These are phyloP conservation scores for Scheffersomyces lignicola DNA, from an alignment of 1,139 yeast genomes.

Conservation along the genomic window DNA sequence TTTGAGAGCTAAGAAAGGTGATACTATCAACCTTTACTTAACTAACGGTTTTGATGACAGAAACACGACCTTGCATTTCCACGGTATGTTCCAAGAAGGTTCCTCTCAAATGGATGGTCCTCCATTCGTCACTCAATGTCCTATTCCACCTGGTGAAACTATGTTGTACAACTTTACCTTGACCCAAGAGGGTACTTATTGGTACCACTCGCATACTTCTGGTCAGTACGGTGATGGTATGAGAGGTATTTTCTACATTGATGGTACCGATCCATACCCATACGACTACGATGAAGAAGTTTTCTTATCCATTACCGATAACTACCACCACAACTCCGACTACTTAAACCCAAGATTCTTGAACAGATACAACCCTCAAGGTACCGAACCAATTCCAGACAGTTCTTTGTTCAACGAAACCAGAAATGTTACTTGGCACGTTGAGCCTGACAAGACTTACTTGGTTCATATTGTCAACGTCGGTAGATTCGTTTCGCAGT, in stretches of 20 bases:
- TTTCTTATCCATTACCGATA: conserved; percentile 55
- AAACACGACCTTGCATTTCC: conserved; percentile 72
- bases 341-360: conserved; percentile 49
- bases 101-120: conserved; percentile 75
- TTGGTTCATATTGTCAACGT: conserved; percentile 61
- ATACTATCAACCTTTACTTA: conserved; percentile 57
- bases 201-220: conserved; percentile 84
- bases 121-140: conserved; percentile 75
- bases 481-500: conserved; percentile 75
- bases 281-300: conserved; percentile 66
- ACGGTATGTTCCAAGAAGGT: conserved; percentile 68
- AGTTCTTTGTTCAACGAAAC: conserved; percentile 65
- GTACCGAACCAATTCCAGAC: conserved; percentile 80
- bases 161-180: conserved; percentile 66
- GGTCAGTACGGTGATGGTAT: conserved; percentile 79
- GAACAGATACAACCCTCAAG: conserved; percentile 72
- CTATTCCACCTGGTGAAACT: conserved; percentile 66
- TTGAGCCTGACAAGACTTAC: conserved; percentile 63
- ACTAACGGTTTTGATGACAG: conserved; percentile 55
- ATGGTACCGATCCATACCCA: conserved; percentile 53
- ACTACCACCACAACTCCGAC: conserved; percentile 56
- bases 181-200: conserved; percentile 70
- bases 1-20: conserved; percentile 63
- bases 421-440: conserved; percentile 54
- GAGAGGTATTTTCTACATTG: conserved; percentile 70